A percentile compares a stretch with the other conserved stretches of the same genome.
Conservation (phyloP, 495 filamentous ascomycete genomes). For the Cercophora newfieldiana region DNA sequence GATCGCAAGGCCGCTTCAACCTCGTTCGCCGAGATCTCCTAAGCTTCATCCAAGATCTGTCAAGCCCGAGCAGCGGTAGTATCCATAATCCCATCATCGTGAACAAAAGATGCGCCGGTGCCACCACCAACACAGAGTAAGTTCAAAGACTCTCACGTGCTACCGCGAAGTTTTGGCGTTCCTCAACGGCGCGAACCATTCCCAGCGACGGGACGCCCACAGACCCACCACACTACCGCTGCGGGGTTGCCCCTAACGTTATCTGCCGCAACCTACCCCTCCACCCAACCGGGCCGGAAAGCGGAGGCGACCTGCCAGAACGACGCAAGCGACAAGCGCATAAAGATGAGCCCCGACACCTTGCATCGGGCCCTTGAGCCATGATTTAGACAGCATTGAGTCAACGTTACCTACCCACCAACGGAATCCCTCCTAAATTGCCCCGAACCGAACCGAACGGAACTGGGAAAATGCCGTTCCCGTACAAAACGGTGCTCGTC, state of each 20-base stretch:
- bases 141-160: constrained; percentile 3
- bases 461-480: constrained; percentile 50
- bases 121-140: too few species aligned
- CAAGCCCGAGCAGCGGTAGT: too few species aligned
- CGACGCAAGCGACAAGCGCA: neutral
- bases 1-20: too few species aligned
- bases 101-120: too few species aligned
- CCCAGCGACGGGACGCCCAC: neutral
- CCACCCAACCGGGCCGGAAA: neutral
- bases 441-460: neutral
- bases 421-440: too few species aligned
- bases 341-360: neutral
- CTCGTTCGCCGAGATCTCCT: too few species aligned
- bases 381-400: neutral
- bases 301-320: neutral
- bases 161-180: neutral
- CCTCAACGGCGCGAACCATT: neutral
- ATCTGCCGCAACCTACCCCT: neutral
- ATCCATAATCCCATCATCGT: too few species aligned
- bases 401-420: too few species aligned
- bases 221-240: neutral
- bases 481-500: constrained; percentile 68
- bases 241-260: neutral
- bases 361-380: neutral
- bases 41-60: too few species aligned